Evolutionary conservation across 148 eudicot species (phyloP).

Genomic region (Cornus kousa): DNA sequence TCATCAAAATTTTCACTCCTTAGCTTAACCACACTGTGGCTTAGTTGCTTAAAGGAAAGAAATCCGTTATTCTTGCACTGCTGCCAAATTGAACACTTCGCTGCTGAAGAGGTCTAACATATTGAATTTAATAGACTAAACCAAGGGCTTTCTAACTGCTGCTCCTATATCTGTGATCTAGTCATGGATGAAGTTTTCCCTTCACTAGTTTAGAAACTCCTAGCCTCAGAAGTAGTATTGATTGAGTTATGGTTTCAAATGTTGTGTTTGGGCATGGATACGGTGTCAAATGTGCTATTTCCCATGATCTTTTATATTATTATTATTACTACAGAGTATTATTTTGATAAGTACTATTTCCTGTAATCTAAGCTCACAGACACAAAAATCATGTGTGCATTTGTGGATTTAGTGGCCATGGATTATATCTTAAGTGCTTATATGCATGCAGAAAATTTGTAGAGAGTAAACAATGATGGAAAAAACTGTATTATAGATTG

Average conservation of each 20-base stretch:
- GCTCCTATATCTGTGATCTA: not conserved
- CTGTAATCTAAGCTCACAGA: not conserved
- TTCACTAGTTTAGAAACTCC: no score
- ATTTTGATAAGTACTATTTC: not conserved
- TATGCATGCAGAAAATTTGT: not conserved
- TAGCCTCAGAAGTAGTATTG: no score
- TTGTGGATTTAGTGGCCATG: conserved; percentile 1
- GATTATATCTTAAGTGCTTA: not conserved
- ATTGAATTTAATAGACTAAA: not conserved
- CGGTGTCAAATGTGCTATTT: not conserved
- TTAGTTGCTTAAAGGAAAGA: not conserved
- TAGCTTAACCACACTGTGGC: not conserved
- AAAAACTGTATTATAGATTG: not conserved
- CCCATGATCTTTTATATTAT: not conserved
- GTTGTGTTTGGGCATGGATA: conserved; percentile 7
- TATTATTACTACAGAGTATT: no score
- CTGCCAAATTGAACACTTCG: not conserved
- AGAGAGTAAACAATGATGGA: not conserved
- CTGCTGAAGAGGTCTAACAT: not conserved
- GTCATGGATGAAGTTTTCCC: not conserved
- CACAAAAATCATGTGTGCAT: not conserved
- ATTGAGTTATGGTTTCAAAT: no score
- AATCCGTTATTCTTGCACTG: not conserved
- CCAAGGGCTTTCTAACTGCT: not conserved
- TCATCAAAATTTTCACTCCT: not conserved